A percentile compares a stretch with the other conserved stretches of the same genome.
phyloP scores from a whole-genome alignment of 2,329 filamentous ascomycete genomes.

The Phialophora verrucosa region DNA sequence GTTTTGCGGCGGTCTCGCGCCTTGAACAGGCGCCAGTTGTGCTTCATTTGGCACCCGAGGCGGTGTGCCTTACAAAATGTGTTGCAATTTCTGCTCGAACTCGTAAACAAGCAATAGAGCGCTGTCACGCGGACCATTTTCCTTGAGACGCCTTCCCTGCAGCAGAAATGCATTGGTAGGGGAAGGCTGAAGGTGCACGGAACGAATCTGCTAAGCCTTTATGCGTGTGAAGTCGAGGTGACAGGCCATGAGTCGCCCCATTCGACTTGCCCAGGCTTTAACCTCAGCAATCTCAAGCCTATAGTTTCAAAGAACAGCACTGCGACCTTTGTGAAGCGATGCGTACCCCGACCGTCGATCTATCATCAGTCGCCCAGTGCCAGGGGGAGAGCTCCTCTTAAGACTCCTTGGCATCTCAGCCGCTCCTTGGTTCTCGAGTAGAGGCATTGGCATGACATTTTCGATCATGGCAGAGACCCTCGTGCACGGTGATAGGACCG shows the following conservation, averaged over 20 bases:
- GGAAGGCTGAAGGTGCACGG: neutral
- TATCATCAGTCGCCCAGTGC: neutral
- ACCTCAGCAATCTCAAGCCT: neutral
- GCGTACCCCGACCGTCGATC: neutral
- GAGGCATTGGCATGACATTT: constrained; percentile 1
- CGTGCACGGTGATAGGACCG: neutral
- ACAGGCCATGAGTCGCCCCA: neutral
- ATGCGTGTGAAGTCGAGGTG: neutral
- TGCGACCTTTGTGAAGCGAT: neutral
- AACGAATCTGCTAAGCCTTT: neutral
- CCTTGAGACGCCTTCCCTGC: neutral
- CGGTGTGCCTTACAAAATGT: neutral
- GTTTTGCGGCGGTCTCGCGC: neutral
- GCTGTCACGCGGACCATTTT: neutral
- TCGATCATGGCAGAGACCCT: neutral
- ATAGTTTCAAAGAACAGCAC: neutral
- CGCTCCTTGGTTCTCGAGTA: constrained; percentile 3
- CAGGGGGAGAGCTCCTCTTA: neutral
- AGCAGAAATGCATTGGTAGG: neutral
- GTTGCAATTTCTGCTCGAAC: neutral
- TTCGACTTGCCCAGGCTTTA: neutral
- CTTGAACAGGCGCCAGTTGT: neutral
- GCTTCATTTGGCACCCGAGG: neutral
- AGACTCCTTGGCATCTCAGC: constrained; percentile 8
- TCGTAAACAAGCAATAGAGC: neutral